Evolutionary conservation across 768 basidiomycete genomes (phyloP).

Genomic region (Lentinus brumalis): DNA sequence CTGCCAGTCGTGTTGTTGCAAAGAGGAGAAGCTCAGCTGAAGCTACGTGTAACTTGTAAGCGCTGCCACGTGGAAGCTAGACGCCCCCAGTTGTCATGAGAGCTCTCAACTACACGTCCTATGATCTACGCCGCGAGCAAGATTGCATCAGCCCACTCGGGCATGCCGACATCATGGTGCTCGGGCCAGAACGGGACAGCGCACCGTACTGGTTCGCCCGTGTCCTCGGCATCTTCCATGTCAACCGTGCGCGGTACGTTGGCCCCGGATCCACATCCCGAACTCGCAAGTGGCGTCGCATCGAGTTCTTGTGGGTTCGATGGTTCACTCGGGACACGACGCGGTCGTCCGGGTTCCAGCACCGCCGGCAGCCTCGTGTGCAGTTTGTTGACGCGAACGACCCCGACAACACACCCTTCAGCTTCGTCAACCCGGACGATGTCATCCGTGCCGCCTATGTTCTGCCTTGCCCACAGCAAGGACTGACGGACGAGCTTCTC

Average conservation of each 20-base stretch:
- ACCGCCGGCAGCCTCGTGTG: constrained; percentile 38
- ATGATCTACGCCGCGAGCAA: constrained; percentile 43
- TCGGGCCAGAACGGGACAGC: background rate
- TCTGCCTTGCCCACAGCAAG: constrained; percentile 34
- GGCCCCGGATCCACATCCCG: constrained; percentile 6
- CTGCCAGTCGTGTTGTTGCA: too few relatives aligned
- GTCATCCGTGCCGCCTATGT: constrained; percentile 45
- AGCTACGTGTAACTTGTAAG: too few relatives aligned
- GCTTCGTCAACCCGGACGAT: constrained; percentile 45
- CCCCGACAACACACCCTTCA: constrained; percentile 37
- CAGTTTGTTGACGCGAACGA: constrained; percentile 38
- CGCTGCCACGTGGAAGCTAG: too few relatives aligned
- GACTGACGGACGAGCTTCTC: constrained; percentile 20
- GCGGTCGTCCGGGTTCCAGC: constrained; percentile 32
- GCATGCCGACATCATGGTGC: constrained; percentile 36
- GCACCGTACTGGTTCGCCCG: constrained; percentile 34
- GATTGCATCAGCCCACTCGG: constrained; percentile 43
- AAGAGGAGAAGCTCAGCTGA: too few relatives aligned
- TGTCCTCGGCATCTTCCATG: constrained; percentile 33
- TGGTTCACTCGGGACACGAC: constrained; percentile 37
- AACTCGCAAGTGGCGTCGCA: constrained; percentile 18
- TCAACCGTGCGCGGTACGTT: constrained; percentile 22
- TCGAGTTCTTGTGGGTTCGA: constrained; percentile 42
- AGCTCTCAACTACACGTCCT: constrained; percentile 45
- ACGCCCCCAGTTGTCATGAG: too few relatives aligned